phyloP scores from a whole-genome alignment of 768 basidiomycete species.

The Candolleomyces efflorescens region DNA sequence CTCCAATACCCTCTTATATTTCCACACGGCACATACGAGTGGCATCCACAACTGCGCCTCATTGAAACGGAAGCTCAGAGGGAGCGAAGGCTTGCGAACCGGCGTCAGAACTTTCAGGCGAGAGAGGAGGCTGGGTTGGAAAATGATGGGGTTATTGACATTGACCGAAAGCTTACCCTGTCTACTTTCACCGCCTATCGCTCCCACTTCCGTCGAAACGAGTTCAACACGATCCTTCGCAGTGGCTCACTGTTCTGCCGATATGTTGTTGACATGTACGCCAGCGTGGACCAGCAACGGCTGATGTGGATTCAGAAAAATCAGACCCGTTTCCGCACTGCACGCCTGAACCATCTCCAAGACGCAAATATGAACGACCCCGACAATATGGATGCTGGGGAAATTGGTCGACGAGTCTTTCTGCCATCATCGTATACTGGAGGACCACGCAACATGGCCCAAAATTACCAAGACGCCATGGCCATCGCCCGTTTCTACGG shows the following conservation, averaged over 20 bases:
- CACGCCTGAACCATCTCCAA: conserved; percentile 20
- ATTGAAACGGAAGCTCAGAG: conserved; percentile 16
- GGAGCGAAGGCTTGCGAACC: conserved; percentile 19
- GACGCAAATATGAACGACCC: conserved; percentile 11
- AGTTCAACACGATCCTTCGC: conserved; percentile 27
- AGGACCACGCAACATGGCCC: conserved; percentile 38
- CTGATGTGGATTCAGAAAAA: conserved; percentile 31
- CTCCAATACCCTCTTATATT: conserved; percentile 44
- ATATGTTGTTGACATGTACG: conserved; percentile 42
- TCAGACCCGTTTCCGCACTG: conserved; percentile 31
- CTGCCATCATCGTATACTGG: conserved; percentile 35
- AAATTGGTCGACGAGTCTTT: conserved; percentile 26
- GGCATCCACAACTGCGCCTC: conserved; percentile 42
- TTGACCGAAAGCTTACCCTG: conserved; percentile 22
- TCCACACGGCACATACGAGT: conserved; percentile 26
- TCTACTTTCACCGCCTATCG: conserved; percentile 26
- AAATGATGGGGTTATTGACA: not conserved
- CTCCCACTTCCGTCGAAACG: conserved; percentile 23
- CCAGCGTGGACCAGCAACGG: conserved; percentile 34
- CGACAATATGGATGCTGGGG: conserved; percentile 17
- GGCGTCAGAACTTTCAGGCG: not conserved
- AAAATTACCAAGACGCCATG: conserved; percentile 42
- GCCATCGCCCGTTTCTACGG: conserved; percentile 34
- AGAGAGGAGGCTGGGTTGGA: conserved; percentile 4
- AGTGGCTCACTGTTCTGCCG: conserved; percentile 40